Evolutionary conservation across 805 yeast genomes (phyloP).

Genomic region (Kluyveromyces wickerhamii): DNA sequence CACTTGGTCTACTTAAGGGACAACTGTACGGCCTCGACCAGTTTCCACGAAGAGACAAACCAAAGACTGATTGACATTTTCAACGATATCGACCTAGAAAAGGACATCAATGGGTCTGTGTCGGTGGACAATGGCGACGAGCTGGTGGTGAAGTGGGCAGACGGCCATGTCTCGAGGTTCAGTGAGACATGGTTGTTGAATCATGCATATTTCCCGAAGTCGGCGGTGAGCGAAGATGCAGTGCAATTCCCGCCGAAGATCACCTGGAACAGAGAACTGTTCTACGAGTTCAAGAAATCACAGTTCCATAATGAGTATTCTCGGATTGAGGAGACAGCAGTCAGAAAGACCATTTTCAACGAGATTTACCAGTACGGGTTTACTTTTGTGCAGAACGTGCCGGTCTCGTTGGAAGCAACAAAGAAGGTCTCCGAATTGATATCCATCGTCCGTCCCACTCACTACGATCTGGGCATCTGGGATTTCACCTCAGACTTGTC

Average conservation of each 20-base stretch:
- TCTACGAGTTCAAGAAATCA: conserved; percentile 4
- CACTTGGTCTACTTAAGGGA: conserved; percentile 9
- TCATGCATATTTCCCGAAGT: conserved; percentile 7
- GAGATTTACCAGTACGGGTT: conserved; percentile 39
- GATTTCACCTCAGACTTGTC: conserved; percentile 64
- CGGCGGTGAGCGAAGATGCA: not conserved
- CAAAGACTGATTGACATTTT: conserved; percentile 50
- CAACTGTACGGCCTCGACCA: conserved; percentile 7
- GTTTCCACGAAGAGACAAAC: conserved; percentile 35
- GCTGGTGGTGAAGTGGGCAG: conserved; percentile 7
- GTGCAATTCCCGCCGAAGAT: conserved; percentile 4
- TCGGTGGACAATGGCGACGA: not conserved
- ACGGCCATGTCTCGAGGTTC: conserved; percentile 8
- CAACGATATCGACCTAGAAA: conserved; percentile 16
- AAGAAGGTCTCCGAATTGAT: conserved; percentile 48
- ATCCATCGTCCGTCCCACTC: conserved; percentile 57
- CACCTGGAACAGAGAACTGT: conserved; percentile 7
- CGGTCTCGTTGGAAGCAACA: conserved; percentile 52
- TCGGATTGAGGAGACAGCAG: not conserved
- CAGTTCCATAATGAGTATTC: conserved; percentile 1
- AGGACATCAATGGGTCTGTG: conserved; percentile 1
- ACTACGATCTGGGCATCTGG: conserved; percentile 70
- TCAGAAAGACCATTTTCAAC: conserved; percentile 2
- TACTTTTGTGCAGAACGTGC: conserved; percentile 52
- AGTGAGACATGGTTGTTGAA: conserved; percentile 7